Base-by-base conservation (phyloP, 2,329 filamentous ascomycete species). In the Lachnellula hyalina region DNA sequence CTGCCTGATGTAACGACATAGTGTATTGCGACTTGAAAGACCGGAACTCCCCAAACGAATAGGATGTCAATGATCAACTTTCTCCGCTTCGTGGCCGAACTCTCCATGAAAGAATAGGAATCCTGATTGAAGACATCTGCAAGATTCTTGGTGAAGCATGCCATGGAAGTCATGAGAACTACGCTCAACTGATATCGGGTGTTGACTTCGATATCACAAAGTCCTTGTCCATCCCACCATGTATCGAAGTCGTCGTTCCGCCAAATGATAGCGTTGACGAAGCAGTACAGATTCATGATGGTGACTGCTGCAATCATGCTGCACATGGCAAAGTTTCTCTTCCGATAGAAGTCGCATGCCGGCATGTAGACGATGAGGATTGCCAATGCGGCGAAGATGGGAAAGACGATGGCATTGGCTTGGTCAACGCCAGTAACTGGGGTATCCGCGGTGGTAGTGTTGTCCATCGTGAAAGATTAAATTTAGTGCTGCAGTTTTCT, bases 191-290 rank as follows among this genome's bases (percentile, higher is more conserved):
- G 81, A 23, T 80, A 72, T 55, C 79, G 74, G 35, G 88, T 63
- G 58, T 84, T 83, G 52, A 78, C 74, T 61, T 87, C 76, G 48
- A 89, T 71, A 66, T 89, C 85, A 69, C 86, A 89, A 55, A 85
- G 77, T 2, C 76, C 77, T 5, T 67, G 64, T 4, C 86, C 86
- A 2, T 53, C 51, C 76, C 77, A 89, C 77, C 79, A 88, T 5
- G 71, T 67, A 0, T 64, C 38, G 12, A 78, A 63, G 59, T 86
- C 72, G 59, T 85, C 81, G 7, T 74, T 79, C 0, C 79, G 77
- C 85, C 85, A 89, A 57, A 87, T 77, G 49, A 86, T 67, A 1
- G 83, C 74, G 64, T 89, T 88, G 72, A 83, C 68, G 58, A 83
- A 74, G 60, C 76, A 79, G 66, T 80, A 75, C 51, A 84, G 53